Evolutionary conservation across 768 basidiomycete genomes (phyloP), one percentile per base, ranked within the genome.

Genomic region (Leccinum fibrillosum): DNA sequence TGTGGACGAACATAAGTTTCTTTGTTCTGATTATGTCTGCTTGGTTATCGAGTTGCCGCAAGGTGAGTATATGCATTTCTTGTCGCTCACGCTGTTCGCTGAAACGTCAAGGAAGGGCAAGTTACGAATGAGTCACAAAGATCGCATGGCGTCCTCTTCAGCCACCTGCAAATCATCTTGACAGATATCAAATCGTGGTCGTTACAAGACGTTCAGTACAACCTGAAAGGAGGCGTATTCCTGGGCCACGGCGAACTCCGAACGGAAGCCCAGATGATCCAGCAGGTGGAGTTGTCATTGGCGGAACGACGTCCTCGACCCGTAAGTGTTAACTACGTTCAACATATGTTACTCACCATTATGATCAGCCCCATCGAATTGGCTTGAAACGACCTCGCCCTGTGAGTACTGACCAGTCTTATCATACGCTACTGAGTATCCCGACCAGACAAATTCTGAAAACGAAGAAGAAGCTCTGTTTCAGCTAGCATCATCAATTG

Each of bases 1-100:
- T 10, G 39, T 42, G 39, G 39, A 5, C 9, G n/a, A 42, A 10
- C 9, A 42, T 5, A n/a, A 10, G 3, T 19, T 19, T 42, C 39
- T 42, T 19, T 19, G 4, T 5, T 15, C n/a, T 19, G 0, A 4
- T 0, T 42, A 42, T 0, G n/a, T 42, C n/a, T 42, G 39, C 39
- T 42, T 42, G 39, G 39, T n/a, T 19, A 42, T 42, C 10, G 39
- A 42, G n/a, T 19, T 42, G n/a, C 39, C 39, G 39, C 39, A 10
- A n/a, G 39, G n/a, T 42, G 39, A 42, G 39, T 3, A 19, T 19
- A 42, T 19, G 2, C 7, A 5, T 42, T 11, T 42, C 39, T 42
- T 42, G 39, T n/a, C n/a, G 9, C n/a, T 19, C n/a, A 11, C 3
- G 5, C 9, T 19, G n/a, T 19, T 42, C 39, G 9, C 39, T 3